A percentile compares a stretch with the other conserved stretches of the same genome.
Evolutionary conservation across 1,284 basidiomycete genomes (phyloP).

Genomic region (Ceratorhiza oryzae-sativae): DNA sequence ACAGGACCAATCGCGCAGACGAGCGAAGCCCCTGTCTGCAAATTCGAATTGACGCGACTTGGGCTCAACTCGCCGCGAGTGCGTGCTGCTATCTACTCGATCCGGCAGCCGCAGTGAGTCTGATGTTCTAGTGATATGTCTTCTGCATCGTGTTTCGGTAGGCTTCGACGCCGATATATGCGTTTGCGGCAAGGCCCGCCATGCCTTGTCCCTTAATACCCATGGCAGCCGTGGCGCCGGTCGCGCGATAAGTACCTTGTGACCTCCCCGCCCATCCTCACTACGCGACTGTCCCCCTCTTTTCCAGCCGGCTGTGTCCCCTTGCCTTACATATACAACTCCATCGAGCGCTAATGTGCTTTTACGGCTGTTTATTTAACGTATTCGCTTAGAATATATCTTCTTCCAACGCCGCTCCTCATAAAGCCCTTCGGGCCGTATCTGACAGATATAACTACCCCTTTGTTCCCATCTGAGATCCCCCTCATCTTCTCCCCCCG

Average conservation of each 20-base stretch:
- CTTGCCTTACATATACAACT: neutral
- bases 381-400: neutral
- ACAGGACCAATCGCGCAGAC: conserved; percentile 2
- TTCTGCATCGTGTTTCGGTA: conserved; percentile 2
- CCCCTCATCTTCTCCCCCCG: neutral
- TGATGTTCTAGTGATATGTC: conserved; percentile 9
- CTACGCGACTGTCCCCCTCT: conserved; percentile 5
- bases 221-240: conserved; percentile 7
- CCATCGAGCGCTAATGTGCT: conserved; percentile 13
- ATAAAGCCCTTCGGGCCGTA: too few relatives aligned
- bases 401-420: neutral
- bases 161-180: neutral
- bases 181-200: conserved; percentile 2
- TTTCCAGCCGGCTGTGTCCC: neutral
- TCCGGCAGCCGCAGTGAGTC: conserved; percentile 10
- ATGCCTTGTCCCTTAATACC: neutral
- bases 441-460: neutral
- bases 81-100: conserved; percentile 7
- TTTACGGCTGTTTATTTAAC: conserved; percentile 6
- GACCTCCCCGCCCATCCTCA: neutral
- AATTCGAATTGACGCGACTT: conserved; percentile 30
- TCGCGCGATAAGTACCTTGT: conserved; percentile 27
- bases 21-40: neutral
- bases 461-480: conserved; percentile 5
- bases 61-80: conserved; percentile 11